Percentiles rank a stretch among this genome's conserved stretches.
phyloP scores from a whole-genome alignment of 2,329 filamentous ascomycete genomes.

The Fusarium brevicatenulatum region DNA sequence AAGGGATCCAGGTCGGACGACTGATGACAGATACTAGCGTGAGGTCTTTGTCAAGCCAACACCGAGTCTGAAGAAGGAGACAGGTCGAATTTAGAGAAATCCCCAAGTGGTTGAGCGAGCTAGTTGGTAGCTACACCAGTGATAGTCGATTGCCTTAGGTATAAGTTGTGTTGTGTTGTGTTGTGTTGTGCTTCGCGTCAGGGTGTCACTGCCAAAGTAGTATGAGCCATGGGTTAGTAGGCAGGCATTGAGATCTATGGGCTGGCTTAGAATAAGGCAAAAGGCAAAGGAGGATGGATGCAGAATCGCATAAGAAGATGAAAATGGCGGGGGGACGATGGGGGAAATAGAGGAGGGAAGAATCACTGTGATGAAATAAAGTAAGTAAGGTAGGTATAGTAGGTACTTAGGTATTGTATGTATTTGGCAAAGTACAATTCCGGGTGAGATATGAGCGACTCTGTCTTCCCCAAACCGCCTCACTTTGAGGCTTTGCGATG shows the following conservation, averaged over 20 bases:
- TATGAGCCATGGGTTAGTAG: conserved; percentile 6
- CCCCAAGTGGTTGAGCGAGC: neutral
- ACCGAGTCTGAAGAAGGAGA: neutral
- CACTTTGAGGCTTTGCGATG: conserved; percentile 31
- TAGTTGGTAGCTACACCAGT: neutral
- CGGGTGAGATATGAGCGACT: conserved; percentile 1
- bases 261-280: neutral
- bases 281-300: conserved; percentile 19
- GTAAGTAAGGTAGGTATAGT: neutral
- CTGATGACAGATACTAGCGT: conserved; percentile 15
- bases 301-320: conserved; percentile 2
- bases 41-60: conserved; percentile 5
- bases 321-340: conserved; percentile 7
- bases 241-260: neutral
- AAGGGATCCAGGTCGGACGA: conserved; percentile 23
- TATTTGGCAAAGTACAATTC: neutral
- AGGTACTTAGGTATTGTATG: neutral
- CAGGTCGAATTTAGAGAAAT: neutral
- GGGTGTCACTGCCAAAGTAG: conserved; percentile 3
- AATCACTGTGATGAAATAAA: conserved; percentile 8
- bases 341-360: conserved; percentile 11
- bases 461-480: conserved; percentile 26
- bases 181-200: conserved; percentile 6
- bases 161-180: neutral
- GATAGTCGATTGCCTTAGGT: neutral